phyloP scores from a whole-genome alignment of 2,329 filamentous ascomycete genomes.

The Teratosphaeria gauchensis region DNA sequence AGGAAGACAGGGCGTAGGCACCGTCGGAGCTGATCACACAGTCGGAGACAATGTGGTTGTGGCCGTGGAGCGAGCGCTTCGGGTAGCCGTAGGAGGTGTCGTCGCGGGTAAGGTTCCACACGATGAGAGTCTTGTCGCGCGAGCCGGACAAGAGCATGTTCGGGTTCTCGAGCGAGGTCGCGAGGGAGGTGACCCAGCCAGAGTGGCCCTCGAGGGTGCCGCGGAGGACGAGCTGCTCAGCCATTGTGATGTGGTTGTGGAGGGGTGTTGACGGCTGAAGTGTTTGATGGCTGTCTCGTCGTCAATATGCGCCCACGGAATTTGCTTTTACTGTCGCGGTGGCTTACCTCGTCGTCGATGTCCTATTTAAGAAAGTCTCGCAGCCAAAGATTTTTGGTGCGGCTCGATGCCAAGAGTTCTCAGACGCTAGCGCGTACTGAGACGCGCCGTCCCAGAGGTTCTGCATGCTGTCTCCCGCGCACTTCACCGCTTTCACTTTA shows the following conservation, averaged over 20 bases:
- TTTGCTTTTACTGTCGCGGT: neutral
- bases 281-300: neutral
- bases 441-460: neutral
- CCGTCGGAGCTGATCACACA: slow-evolving; percentile 99
- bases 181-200: slow-evolving; percentile 98
- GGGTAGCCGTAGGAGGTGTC: slow-evolving; percentile 97
- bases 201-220: slow-evolving; percentile 67
- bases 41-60: slow-evolving; percentile 99
- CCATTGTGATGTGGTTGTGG: slow-evolving; percentile 15
- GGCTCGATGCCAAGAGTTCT: neutral
- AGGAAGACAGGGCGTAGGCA: slow-evolving; percentile 96
- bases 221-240: slow-evolving; percentile 35
- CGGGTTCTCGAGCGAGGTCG: slow-evolving; percentile 98
- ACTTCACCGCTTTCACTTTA: neutral
- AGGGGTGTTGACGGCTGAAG: neutral
- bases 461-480: neutral
- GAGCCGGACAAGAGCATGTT: slow-evolving; percentile 98
- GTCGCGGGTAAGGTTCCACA: slow-evolving; percentile 99
- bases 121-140: slow-evolving; percentile 98
- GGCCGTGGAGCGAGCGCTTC: slow-evolving; percentile 96
- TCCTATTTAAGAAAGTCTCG: neutral
- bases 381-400: neutral
- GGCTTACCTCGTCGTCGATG: neutral
- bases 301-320: neutral
- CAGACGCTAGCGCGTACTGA: neutral